Evolutionary conservation across 208 protist genomes (phyloP).

Genomic region (Leishmania mexicana): DNA sequence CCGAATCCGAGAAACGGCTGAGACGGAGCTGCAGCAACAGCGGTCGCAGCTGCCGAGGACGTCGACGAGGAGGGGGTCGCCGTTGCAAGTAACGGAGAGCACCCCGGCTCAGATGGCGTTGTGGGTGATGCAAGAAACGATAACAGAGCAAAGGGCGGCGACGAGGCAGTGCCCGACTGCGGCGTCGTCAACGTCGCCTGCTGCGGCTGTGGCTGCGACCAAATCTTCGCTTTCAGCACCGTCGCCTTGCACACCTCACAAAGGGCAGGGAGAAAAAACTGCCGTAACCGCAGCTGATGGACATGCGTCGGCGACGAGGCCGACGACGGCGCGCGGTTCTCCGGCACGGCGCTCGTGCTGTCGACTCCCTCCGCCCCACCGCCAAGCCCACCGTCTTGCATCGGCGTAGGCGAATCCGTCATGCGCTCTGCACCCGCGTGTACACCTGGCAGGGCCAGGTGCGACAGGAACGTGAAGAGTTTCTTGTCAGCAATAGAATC

Average conservation of each 20-base stretch:
- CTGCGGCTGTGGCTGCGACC: conserved; percentile 8
- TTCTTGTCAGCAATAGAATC: neutral
- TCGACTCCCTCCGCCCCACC: neutral
- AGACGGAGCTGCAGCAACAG: neutral
- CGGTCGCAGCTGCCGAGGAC: neutral
- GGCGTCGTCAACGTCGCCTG: neutral
- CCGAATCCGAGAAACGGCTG: conserved; percentile 47
- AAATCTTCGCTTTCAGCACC: conserved; percentile 11
- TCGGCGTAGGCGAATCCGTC: neutral
- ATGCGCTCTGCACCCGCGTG: conserved; percentile 9
- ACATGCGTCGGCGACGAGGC: conserved; percentile 16
- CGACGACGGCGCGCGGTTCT: neutral
- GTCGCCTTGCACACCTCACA: conserved; percentile 24
- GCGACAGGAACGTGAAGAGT: conserved; percentile 9
- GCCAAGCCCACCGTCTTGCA: neutral
- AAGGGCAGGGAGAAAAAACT: conserved; percentile 22
- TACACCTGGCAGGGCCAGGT: conserved; percentile 8
- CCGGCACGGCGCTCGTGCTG: neutral
- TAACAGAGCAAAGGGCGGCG: neutral
- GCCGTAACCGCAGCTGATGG: conserved; percentile 22
- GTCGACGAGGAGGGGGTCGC: conserved; percentile 1
- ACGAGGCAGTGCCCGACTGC: neutral
- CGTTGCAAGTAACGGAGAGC: neutral
- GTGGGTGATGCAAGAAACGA: neutral
- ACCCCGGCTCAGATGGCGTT: neutral